Conservation (phyloP, 129 eudicot genomes). For the Dittrichia graveolens region DNA sequence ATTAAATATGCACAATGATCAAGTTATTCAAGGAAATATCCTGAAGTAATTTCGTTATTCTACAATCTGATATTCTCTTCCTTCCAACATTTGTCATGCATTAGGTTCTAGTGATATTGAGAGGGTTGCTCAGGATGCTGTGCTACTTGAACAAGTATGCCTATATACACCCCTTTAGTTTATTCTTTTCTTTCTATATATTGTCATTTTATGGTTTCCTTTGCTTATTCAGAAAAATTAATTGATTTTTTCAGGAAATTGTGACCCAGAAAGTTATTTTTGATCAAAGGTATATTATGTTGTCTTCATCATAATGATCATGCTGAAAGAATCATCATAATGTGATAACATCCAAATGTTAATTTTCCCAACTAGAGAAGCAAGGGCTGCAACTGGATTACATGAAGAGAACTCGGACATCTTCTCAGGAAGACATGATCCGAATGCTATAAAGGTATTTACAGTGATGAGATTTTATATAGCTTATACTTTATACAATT, state of each 20-base stretch:
- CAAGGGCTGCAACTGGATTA: conserved; percentile 61
- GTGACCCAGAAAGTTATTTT: conserved; percentile 72
- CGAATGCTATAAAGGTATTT: conserved; percentile 80
- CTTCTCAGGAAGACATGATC: conserved; percentile 76
- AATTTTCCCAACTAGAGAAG: conserved; percentile 51
- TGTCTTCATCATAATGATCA: conserved; percentile 15
- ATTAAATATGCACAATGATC: background rate
- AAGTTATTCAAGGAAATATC: background rate
- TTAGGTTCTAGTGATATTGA: conserved; percentile 60
- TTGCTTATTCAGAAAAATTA: conserved; percentile 9
- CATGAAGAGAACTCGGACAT: conserved; percentile 64
- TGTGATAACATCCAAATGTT: conserved; percentile 9
- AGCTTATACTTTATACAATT: background rate
- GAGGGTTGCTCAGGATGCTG: conserved; percentile 76
- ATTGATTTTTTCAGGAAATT: conserved; percentile 60
- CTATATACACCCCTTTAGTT: background rate
- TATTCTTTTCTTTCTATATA: background rate
- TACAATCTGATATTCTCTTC: conserved; percentile 9
- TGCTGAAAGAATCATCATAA: conserved; percentile 8
- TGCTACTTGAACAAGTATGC: conserved; percentile 88
- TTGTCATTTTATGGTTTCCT: conserved; percentile 6
- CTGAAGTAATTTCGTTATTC: conserved; percentile 6
- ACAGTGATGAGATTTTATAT: conserved; percentile 1
- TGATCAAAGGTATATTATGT: conserved; percentile 68
- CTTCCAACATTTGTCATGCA: conserved; percentile 8